Evolutionary conservation across 2,329 filamentous ascomycete genomes (phyloP).

Genomic region (Tolypocladium pustulatum): DNA sequence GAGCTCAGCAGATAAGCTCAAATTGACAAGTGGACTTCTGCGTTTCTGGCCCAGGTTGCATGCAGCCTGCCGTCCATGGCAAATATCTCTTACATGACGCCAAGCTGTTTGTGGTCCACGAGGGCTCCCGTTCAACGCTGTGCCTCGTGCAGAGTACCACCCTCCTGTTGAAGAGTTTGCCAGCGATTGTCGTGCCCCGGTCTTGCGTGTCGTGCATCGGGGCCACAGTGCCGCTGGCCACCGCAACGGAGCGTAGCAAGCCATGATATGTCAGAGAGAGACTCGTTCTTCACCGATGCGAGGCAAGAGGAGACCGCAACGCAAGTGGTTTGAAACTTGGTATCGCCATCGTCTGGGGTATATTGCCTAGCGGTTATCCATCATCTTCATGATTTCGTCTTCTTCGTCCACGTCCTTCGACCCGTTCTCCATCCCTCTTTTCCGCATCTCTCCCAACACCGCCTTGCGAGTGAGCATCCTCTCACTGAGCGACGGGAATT

Average conservation of each 20-base stretch:
- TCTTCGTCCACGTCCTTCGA: constrained; percentile 26
- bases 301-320: not conserved
- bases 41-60: not conserved
- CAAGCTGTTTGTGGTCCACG: not conserved
- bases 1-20: not conserved
- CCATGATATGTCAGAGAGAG: not conserved
- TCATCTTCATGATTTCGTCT: constrained; percentile 30
- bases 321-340: not conserved
- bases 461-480: constrained; percentile 48
- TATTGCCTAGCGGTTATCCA: constrained; percentile 17
- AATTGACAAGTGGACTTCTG: not conserved
- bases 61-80: not conserved
- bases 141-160: not conserved
- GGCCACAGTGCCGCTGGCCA: not conserved
- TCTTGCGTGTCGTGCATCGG: not conserved
- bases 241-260: not conserved
- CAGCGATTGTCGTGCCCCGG: not conserved
- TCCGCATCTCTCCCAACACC: constrained; percentile 50
- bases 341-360: not conserved
- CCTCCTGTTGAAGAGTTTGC: not conserved
- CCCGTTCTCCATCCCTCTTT: constrained; percentile 30
- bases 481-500: constrained; percentile 34
- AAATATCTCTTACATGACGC: not conserved
- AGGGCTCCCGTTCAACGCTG: not conserved
- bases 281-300: not conserved